phyloP scores from a whole-genome alignment of 2,329 filamentous ascomycete genomes.

The Fusarium oligoseptatum region DNA sequence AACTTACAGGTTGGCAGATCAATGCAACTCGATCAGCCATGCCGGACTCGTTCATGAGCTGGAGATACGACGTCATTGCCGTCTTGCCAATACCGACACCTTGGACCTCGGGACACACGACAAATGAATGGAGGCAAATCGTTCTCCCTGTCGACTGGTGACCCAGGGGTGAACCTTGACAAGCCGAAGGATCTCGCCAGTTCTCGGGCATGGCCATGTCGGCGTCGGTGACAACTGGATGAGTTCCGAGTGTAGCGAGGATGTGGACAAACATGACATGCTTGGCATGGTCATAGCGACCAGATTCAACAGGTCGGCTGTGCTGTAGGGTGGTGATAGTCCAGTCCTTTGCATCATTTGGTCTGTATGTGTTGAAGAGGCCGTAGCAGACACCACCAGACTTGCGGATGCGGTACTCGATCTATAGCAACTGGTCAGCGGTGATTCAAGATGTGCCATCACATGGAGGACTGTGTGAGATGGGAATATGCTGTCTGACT shows the following conservation, averaged over 20 bases:
- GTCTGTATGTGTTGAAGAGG: constrained; percentile 77
- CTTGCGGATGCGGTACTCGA: constrained; percentile 50
- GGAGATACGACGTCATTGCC: constrained; percentile 81
- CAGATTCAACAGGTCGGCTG: constrained; percentile 69
- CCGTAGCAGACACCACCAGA: constrained; percentile 78
- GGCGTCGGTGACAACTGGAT: constrained; percentile 75
- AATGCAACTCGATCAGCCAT: constrained; percentile 81
- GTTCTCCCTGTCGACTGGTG: constrained; percentile 82
- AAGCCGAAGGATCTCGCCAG: constrained; percentile 67
- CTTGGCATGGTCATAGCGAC: constrained; percentile 45
- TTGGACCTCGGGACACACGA: constrained; percentile 82
- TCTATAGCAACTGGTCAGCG: constrained; percentile 34
- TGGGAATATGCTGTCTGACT: constrained; percentile 17
- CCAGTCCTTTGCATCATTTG: constrained; percentile 61
- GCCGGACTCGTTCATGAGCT: constrained; percentile 78
- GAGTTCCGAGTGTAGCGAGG: constrained; percentile 78
- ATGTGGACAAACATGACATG: constrained; percentile 82
- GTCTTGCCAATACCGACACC: constrained; percentile 79
- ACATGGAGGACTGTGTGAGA: neutral
- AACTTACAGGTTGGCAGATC: constrained; percentile 77
- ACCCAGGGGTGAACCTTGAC: constrained; percentile 64
- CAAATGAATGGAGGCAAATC: constrained; percentile 85
- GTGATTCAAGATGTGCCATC: neutral
- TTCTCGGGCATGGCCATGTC: constrained; percentile 81
- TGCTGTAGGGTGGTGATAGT: constrained; percentile 64